These are phyloP conservation scores for Knoxia roxburghii DNA, from an alignment of 257 asterid species.

Conservation along the genomic window DNA sequence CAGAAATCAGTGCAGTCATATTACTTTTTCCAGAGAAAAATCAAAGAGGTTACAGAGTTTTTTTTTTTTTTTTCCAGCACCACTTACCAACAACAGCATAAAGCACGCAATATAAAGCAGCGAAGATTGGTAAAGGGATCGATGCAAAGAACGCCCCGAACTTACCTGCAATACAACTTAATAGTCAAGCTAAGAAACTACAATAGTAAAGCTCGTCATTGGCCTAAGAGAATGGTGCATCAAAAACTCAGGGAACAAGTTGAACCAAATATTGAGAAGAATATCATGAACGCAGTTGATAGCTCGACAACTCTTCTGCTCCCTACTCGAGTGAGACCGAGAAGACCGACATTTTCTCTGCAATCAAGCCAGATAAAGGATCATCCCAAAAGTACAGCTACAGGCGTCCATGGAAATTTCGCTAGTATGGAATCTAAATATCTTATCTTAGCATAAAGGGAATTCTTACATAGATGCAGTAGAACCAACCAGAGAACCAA, in stretches of 20 bases:
- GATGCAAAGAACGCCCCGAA: conserved; percentile 96
- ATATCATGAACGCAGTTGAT: conserved; percentile 91
- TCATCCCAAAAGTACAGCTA: too few relatives aligned
- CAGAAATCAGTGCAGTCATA: conserved; percentile 4
- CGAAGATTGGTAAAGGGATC: conserved; percentile 88
- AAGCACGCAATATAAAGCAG: conserved; percentile 82
- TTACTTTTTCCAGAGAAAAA: not conserved
- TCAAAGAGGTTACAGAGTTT: conserved; percentile 3
- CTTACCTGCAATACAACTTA: conserved; percentile 55
- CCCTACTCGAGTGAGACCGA: conserved; percentile 96
- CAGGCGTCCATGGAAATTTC: too few relatives aligned
- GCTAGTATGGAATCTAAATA: too few relatives aligned
- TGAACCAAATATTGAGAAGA: conserved; percentile 94
- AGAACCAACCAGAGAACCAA: conserved; percentile 78
- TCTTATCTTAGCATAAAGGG: not conserved
- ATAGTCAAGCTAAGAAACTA: not conserved
- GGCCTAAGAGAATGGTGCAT: not conserved
- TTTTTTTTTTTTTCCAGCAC: too few relatives aligned
- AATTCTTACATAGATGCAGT: conserved; percentile 75
- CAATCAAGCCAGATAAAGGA: conserved; percentile 10
- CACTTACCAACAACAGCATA: conserved; percentile 92
- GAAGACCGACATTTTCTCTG: conserved; percentile 97
- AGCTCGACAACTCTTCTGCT: conserved; percentile 97
- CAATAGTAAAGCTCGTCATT: not conserved
- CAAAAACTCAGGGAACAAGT: not conserved